These are phyloP conservation scores for Artemisia annua DNA, from an alignment of 129 eudicot species.

Conservation along the genomic window DNA sequence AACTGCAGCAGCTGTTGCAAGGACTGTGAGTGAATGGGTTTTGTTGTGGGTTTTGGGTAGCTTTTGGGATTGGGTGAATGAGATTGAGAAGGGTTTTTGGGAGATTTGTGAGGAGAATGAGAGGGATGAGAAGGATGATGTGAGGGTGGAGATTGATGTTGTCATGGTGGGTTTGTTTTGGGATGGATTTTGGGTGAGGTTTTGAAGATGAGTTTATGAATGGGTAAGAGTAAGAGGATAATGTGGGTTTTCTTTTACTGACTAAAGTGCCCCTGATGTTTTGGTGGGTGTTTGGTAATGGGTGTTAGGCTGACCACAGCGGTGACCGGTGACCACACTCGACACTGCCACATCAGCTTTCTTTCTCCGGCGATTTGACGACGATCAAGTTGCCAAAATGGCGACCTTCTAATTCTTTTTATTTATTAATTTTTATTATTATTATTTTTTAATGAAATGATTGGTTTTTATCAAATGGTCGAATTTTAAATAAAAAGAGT, in stretches of 20 bases:
- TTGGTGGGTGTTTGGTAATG: no score
- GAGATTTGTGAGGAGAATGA: constrained; percentile 79
- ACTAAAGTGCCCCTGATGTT: constrained; percentile 27
- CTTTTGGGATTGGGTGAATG: constrained; percentile 35
- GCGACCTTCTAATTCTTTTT: no score
- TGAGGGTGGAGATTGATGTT: constrained; percentile 50
- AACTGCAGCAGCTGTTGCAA: constrained; percentile 38
- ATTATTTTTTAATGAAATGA: no score
- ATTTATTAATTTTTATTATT: no score
- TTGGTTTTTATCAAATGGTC: no score
- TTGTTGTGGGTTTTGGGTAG: constrained; percentile 24
- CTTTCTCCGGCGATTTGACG: no score
- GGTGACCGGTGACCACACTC: no score
- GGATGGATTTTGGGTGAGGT: constrained; percentile 13
- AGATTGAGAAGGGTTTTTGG: constrained; percentile 37
- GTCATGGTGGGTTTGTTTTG: constrained; percentile 39
- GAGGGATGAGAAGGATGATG: constrained; percentile 73
- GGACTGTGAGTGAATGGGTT: constrained; percentile 35
- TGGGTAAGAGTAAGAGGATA: constrained; percentile 29
- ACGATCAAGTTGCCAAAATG: no score
- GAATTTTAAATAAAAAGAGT: no score
- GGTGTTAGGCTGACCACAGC: no score
- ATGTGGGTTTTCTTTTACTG: constrained; percentile 9
- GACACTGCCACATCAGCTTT: no score
- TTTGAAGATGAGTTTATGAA: constrained; percentile 11